Conservation (phyloP, 352 stramenopile genomes). For the Phytopythium aichiense region DNA sequence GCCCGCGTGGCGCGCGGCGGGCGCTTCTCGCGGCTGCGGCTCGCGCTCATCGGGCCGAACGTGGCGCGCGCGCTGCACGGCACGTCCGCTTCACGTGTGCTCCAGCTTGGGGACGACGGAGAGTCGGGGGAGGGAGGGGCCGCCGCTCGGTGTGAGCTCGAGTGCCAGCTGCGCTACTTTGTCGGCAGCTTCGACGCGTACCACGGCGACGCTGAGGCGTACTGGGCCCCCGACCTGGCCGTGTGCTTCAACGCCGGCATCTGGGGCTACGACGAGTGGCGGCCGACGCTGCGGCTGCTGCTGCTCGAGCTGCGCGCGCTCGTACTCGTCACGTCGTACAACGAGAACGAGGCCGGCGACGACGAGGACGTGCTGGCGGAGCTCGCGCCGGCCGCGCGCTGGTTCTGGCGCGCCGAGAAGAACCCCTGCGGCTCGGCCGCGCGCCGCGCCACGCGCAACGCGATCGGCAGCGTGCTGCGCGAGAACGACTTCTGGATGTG, state of each 20-base stretch:
- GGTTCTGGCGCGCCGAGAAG: constrained; percentile 74
- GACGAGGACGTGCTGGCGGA: constrained; percentile 73
- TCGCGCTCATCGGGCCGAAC: constrained; percentile 78
- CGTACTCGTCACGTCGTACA: constrained; percentile 83
- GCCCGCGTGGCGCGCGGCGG: constrained; percentile 29
- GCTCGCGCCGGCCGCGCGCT: constrained; percentile 30
- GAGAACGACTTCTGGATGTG: constrained; percentile 88
- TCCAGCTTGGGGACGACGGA: constrained; percentile 1
- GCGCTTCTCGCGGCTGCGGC: constrained; percentile 28
- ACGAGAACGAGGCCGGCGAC: constrained; percentile 72
- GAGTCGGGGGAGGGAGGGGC: no score
- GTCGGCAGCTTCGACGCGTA: constrained; percentile 65
- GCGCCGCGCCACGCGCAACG: constrained; percentile 54
- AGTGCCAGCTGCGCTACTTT: constrained; percentile 61
- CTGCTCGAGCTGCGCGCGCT: constrained; percentile 49
- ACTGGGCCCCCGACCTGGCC: constrained; percentile 48
- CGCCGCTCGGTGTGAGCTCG: constrained; percentile 10
- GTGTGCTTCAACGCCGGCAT: constrained; percentile 86
- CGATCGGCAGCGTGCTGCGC: constrained; percentile 45
- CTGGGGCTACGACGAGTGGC: constrained; percentile 87
- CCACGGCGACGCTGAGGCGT: constrained; percentile 35
- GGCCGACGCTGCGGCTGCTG: constrained; percentile 64
- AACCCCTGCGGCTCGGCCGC: constrained; percentile 46
- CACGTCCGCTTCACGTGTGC: constrained; percentile 18
- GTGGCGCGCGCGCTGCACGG: constrained; percentile 53